Conservation (phyloP, 345 rosid genomes). For the Balakata baccata region DNA sequence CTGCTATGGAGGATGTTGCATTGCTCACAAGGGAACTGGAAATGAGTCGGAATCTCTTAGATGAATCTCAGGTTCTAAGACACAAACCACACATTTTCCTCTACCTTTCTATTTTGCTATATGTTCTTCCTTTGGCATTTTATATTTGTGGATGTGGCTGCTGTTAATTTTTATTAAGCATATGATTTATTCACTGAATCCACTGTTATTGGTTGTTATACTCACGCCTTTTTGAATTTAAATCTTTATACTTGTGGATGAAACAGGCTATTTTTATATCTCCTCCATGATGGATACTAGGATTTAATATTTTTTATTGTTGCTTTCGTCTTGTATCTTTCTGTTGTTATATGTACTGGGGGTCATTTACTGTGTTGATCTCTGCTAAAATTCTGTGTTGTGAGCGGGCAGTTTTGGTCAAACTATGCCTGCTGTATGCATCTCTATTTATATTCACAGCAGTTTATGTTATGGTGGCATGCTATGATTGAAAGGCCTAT, state of each 20-base stretch:
- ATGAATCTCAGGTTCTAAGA: conserved; percentile 86
- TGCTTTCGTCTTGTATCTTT: too few species aligned
- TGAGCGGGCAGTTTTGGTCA: neutral
- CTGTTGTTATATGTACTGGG: too few species aligned
- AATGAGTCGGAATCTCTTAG: conserved; percentile 67
- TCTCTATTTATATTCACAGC: neutral
- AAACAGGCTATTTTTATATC: neutral
- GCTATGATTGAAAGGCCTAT: neutral
- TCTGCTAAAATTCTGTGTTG: neutral
- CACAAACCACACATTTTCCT: neutral
- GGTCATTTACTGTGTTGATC: too few species aligned
- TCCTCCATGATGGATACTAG: too few species aligned
- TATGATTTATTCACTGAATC: too few species aligned
- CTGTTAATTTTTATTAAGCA: too few species aligned
- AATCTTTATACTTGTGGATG: neutral
- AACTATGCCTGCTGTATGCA: neutral
- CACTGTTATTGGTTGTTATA: too few species aligned
- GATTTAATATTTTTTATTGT: too few species aligned
- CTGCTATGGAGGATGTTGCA: conserved; percentile 70
- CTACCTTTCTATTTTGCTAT: too few species aligned
- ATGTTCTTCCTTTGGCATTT: too few species aligned
- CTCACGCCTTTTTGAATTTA: too few species aligned
- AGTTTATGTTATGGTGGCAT: neutral
- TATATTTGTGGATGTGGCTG: too few species aligned
- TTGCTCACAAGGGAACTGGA: conserved; percentile 70